Base-by-base conservation (phyloP, 75 land plant species). In the Larix kaempferi region DNA sequence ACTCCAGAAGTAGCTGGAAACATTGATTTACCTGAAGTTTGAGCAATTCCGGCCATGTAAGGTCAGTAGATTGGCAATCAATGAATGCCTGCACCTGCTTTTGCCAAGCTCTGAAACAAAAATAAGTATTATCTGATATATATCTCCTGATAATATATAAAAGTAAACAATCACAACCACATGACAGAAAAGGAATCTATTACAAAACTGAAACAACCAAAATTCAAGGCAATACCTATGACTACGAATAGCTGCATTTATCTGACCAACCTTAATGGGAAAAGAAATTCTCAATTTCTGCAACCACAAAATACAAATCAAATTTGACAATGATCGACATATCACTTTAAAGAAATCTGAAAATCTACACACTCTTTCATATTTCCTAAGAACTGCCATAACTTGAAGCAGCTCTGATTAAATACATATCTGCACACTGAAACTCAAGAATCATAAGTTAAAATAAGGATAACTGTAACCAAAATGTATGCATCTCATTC, bases 211-310 rank as follows among this genome's bases (percentile, higher is more conserved):
- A 64, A 64, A 37, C 19, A 66, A 37, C 2, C 13, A 39, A 21
- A 67, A 67, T 67, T 67, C 67, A 67, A 67, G 72, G 39, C 3
- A 39, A 21, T 67, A 67, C 72, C 72, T 67, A 39, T 67, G n/a
- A 5, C 21, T 39, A 39, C 7, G 33, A 39, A 67, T 39, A 33
- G 21, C 41, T 37, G 49, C 52, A 8, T 67, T 44, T 39, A 67
- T 35, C 0, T 67, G 72, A 39, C 52, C 72, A 39, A 39, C 72
- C 72, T 19, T 67, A 39, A 39, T 67, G 2, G 72, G 72, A 67
- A 67, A 67, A 67, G 72, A 67, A 67, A 67, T 67, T 67, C 3
- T 39, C 72, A 67, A 67, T 67, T 67, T 67, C 72, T 67, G 72
- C 72, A 67, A 2, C 8, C 19, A 39, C 37, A 17, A 21, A 39